Conservation (phyloP, 805 yeast species). For the Kurtzmaniella cleridarum region DNA sequence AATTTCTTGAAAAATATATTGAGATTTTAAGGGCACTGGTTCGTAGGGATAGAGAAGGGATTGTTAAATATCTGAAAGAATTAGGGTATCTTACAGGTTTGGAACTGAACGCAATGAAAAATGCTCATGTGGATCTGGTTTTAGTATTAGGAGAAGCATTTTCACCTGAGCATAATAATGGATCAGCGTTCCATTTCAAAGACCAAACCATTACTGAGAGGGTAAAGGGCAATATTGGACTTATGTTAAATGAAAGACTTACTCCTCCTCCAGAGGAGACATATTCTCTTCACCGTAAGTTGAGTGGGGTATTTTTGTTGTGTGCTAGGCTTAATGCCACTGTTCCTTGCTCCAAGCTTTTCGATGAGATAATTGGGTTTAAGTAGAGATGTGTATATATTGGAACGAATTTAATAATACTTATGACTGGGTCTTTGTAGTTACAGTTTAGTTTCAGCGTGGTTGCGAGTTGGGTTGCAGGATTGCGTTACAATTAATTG, state of each 20-base stretch:
- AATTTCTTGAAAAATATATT: slow-evolving; percentile 66
- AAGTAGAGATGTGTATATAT: slow-evolving; percentile 11
- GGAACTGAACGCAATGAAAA: slow-evolving; percentile 81
- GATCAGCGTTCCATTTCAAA: slow-evolving; percentile 61
- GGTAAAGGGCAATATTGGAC: slow-evolving; percentile 78
- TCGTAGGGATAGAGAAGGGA: slow-evolving; percentile 55
- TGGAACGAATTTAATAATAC: too few relatives aligned
- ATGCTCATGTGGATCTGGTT: slow-evolving; percentile 89
- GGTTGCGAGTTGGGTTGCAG: too few relatives aligned
- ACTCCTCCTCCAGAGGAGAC: slow-evolving; percentile 99
- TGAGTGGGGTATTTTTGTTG: slow-evolving; percentile 87
- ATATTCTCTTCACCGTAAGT: slow-evolving; percentile 89
- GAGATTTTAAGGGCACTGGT: slow-evolving; percentile 72
- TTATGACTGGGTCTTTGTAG: too few relatives aligned
- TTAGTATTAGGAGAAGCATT: slow-evolving; percentile 92
- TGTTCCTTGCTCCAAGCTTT: slow-evolving; percentile 75
- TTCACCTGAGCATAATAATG: slow-evolving; percentile 43
- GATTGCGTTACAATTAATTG: too few relatives aligned
- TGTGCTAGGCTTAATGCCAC: slow-evolving; percentile 82
- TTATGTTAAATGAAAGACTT: slow-evolving; percentile 87
- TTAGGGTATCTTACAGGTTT: slow-evolving; percentile 90
- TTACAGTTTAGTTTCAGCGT: too few relatives aligned
- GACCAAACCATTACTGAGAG: slow-evolving; percentile 91
- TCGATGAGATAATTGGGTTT: slow-evolving; percentile 67
- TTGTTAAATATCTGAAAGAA: slow-evolving; percentile 58